Evolutionary conservation across 257 asterid species (phyloP).

Genomic region (Nicotiana benthamiana): DNA sequence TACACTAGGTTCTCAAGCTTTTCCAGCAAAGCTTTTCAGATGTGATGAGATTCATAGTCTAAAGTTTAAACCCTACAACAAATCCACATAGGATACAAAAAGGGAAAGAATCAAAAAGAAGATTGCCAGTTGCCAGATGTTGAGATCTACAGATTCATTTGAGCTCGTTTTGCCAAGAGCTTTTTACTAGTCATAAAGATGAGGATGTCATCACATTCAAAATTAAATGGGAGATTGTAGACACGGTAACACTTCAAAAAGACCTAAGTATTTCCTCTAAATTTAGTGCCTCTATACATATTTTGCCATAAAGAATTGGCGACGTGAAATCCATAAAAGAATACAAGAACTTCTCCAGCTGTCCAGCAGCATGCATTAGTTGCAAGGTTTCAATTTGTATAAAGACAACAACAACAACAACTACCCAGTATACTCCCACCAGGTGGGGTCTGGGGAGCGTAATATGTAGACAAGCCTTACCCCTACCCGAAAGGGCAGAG

Average conservation of each 20-base stretch:
- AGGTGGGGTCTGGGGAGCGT: no score
- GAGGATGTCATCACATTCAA: not conserved
- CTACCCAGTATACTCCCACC: no score
- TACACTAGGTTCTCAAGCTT: not conserved
- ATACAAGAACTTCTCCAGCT: not conserved
- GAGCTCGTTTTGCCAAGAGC: not conserved
- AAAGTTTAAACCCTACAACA: not conserved
- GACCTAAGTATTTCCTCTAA: not conserved
- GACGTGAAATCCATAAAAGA: not conserved
- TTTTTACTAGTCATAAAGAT: not conserved
- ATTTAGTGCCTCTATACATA: not conserved
- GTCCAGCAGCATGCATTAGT: not conserved
- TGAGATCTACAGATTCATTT: not conserved
- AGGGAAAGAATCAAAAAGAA: not conserved
- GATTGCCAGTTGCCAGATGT: not conserved
- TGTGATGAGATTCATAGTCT: not conserved
- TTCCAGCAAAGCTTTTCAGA: not conserved
- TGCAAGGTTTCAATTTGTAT: not conserved
- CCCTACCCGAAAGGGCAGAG: no score
- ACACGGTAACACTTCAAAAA: constrained; percentile 5
- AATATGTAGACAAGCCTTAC: no score
- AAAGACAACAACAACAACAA: no score
- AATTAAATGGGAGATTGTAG: constrained; percentile 4
- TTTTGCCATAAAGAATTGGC: not conserved
- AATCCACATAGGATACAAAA: not conserved